phyloP scores from a whole-genome alignment of 2,329 filamentous ascomycete genomes.

The Calonectria pseudoturangicola region DNA sequence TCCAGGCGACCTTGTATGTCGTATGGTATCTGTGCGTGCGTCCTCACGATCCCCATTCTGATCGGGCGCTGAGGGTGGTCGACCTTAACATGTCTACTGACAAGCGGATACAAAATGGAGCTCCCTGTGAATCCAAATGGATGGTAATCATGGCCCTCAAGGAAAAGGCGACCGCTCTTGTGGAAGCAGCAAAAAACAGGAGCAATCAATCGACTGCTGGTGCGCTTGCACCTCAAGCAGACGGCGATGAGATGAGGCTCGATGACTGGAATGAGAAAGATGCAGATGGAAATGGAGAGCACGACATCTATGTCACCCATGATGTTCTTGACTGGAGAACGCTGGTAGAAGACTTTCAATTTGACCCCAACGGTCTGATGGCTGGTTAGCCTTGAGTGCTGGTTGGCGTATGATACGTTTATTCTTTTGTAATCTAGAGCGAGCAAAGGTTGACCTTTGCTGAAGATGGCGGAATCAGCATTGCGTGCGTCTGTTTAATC shows the following conservation, averaged over 20 bases:
- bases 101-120: not conserved
- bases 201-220: not conserved
- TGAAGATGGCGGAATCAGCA: too few species aligned
- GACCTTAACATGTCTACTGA: conserved; percentile 38
- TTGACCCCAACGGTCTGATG: conserved; percentile 50
- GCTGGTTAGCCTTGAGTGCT: conserved; percentile 29
- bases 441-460: too few species aligned
- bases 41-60: conserved; percentile 55
- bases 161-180: conserved; percentile 53
- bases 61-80: conserved; percentile 58
- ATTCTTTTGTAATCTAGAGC: not conserved
- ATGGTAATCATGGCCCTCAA: conserved; percentile 55
- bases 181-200: conserved; percentile 35
- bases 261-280: not conserved
- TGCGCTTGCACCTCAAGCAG: not conserved
- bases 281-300: conserved; percentile 15
- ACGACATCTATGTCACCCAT: conserved; percentile 34
- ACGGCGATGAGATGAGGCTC: not conserved
- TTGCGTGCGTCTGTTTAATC: too few species aligned
- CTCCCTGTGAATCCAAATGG: conserved; percentile 54
- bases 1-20: conserved; percentile 64
- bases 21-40: conserved; percentile 65
- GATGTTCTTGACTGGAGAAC: conserved; percentile 55
- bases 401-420: too few species aligned
- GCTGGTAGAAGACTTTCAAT: conserved; percentile 54